These are phyloP conservation scores for Paramicrosporidium saccamoebae DNA, from an alignment of 371 early-diverging fungal genomes.

Conservation along the genomic window DNA sequence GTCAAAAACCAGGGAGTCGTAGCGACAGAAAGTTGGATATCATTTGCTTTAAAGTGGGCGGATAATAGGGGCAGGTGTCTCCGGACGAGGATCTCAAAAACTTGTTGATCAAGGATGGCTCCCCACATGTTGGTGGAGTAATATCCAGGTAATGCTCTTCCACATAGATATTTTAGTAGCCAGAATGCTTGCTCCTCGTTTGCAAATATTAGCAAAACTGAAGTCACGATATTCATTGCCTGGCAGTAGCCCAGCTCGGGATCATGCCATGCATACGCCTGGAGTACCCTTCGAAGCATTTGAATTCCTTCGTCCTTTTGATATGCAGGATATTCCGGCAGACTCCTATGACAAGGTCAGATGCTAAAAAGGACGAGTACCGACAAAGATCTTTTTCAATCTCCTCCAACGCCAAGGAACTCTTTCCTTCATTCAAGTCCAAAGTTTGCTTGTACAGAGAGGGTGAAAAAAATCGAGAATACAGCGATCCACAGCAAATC, in stretches of 20 bases:
- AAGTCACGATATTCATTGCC: slow-evolving; percentile 91
- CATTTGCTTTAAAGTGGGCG: slow-evolving; percentile 36
- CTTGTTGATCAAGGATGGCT: slow-evolving; percentile 67
- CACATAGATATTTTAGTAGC: slow-evolving; percentile 53
- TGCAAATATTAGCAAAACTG: slow-evolving; percentile 62
- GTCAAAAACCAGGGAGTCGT: slow-evolving; percentile 86
- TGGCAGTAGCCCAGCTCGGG: slow-evolving; percentile 88
- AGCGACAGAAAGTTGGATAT: slow-evolving; percentile 74
- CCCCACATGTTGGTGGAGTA: slow-evolving; percentile 91
- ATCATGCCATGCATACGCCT: slow-evolving; percentile 45
- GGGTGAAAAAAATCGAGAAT: slow-evolving; percentile 38
- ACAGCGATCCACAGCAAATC: slow-evolving; percentile 56
- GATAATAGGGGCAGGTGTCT: slow-evolving; percentile 37
- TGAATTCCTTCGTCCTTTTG: slow-evolving; percentile 66
- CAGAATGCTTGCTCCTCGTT: slow-evolving; percentile 90
- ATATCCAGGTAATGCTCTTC: slow-evolving; percentile 63
- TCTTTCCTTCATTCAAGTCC: slow-evolving; percentile 18
- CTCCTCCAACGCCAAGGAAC: slow-evolving; percentile 47
- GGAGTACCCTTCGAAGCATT: slow-evolving; percentile 50
- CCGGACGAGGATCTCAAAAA: slow-evolving; percentile 55
- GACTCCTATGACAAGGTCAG: slow-evolving; percentile 8
- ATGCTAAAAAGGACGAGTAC: slow-evolving; percentile 5
- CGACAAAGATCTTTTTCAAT: slow-evolving; percentile 88
- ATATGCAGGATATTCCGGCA: slow-evolving; percentile 77
- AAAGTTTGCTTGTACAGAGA: slow-evolving; percentile 43